Evolutionary conservation across 2,329 filamentous ascomycete species (phyloP).

Genomic region (Aureobasidium sp.): DNA sequence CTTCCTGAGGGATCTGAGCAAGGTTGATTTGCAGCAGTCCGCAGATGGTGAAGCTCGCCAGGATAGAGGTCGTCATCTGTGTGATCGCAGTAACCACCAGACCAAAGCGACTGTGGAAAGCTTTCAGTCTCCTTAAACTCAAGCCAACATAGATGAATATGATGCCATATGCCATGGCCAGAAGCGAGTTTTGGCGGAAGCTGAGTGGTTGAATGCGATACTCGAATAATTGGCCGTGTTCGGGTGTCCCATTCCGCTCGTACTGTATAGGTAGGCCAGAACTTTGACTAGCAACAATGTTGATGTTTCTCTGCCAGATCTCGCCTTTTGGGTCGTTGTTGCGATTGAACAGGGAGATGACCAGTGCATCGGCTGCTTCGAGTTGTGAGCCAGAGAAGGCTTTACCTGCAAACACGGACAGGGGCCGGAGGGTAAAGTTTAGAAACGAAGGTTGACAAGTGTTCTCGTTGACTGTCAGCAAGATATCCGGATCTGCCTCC

Average conservation of each 20-base stretch:
- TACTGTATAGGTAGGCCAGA: slow-evolving; percentile 11
- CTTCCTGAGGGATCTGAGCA: slow-evolving; percentile 63
- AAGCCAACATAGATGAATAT: slow-evolving; percentile 57
- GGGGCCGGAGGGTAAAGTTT: slow-evolving; percentile 67
- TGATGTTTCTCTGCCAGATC: slow-evolving; percentile 56
- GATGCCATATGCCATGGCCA: slow-evolving; percentile 57
- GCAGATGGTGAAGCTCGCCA: slow-evolving; percentile 73
- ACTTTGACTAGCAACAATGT: slow-evolving; percentile 4
- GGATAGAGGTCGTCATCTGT: slow-evolving; percentile 59
- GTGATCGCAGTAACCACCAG: slow-evolving; percentile 61
- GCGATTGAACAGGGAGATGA: slow-evolving; percentile 67
- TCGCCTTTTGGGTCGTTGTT: slow-evolving; percentile 55
- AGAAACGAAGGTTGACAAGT: slow-evolving; percentile 56
- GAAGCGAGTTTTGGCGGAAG: slow-evolving; percentile 52
- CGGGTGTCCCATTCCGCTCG: slow-evolving; percentile 7
- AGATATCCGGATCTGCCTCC: slow-evolving; percentile 52
- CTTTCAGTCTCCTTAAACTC: slow-evolving; percentile 60
- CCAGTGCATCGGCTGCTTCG: slow-evolving; percentile 65
- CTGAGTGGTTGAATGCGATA: slow-evolving; percentile 73
- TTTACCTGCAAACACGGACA: slow-evolving; percentile 77
- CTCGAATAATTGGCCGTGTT: slow-evolving; percentile 57
- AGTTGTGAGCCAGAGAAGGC: slow-evolving; percentile 60
- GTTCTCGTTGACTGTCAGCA: slow-evolving; percentile 60
- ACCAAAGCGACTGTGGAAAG: slow-evolving; percentile 67
- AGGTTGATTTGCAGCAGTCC: slow-evolving; percentile 67